Evolutionary conservation across 1,139 yeast species (phyloP).

Genomic region (Hansenula lynferdii): DNA sequence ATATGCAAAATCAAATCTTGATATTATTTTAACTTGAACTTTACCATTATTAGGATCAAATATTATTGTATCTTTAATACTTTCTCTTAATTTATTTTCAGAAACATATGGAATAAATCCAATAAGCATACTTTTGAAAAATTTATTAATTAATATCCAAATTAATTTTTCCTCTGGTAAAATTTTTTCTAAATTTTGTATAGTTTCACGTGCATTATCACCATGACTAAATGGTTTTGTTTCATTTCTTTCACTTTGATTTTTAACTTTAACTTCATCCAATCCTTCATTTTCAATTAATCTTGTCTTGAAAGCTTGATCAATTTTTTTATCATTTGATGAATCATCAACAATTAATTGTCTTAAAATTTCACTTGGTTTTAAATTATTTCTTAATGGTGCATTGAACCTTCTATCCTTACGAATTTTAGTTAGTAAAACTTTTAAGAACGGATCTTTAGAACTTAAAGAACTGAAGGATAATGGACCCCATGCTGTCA

Average conservation of each 20-base stretch:
- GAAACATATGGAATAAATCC: conserved; percentile 45
- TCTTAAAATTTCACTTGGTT: conserved; percentile 17
- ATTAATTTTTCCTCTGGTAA: conserved; percentile 39
- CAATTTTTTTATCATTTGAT: conserved; percentile 11
- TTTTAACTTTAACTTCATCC: conserved; percentile 23
- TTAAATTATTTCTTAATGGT: conserved; percentile 25
- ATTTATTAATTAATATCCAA: conserved; percentile 43
- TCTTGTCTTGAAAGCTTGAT: conserved; percentile 25
- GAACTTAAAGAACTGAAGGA: conserved; percentile 31
- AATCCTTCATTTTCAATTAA: conserved; percentile 30
- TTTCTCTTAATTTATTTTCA: conserved; percentile 31
- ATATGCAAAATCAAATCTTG: conserved; percentile 42
- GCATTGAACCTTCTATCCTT: conserved; percentile 18
- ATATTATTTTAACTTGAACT: conserved; percentile 27
- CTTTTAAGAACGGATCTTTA: conserved; percentile 41
- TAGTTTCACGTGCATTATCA: conserved; percentile 21
- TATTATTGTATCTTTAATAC: conserved; percentile 26
- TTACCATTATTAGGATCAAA: conserved; percentile 18
- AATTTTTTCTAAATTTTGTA: conserved; percentile 30
- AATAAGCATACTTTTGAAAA: conserved; percentile 36
- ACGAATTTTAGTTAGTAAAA: conserved; percentile 26
- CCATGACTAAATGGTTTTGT: conserved; percentile 11
- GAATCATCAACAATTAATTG: conserved; percentile 18
- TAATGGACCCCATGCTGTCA: conserved; percentile 25
- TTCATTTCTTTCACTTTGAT: conserved; percentile 9